Percentiles rank a stretch among this genome's conserved stretches.
Conservation (phyloP, 1,284 basidiomycete species). For the Papiliotrema flavescens region DNA sequence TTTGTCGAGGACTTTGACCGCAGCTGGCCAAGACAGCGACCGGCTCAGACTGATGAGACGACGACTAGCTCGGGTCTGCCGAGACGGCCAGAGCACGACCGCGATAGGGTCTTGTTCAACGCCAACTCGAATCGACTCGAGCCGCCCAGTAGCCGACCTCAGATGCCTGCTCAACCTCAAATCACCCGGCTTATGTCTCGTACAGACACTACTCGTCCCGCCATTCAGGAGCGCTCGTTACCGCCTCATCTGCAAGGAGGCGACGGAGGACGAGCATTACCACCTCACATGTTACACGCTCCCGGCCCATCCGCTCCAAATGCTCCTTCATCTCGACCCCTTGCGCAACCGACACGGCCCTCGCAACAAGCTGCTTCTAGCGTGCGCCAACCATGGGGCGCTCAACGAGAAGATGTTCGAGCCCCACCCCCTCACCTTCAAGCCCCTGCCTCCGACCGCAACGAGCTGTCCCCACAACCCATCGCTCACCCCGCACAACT, state of each 20-base stretch:
- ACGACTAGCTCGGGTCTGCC: background rate
- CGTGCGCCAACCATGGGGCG: constrained; percentile 13
- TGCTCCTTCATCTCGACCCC: background rate
- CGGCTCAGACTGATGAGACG: constrained; percentile 4
- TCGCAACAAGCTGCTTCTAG: background rate
- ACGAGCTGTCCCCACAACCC: no score
- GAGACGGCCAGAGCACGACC: constrained; percentile 2
- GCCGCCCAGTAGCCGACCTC: constrained; percentile 46
- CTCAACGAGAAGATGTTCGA: constrained; percentile 10
- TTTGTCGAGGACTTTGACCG: constrained; percentile 79
- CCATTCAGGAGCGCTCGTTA: constrained; percentile 14
- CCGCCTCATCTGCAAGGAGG: constrained; percentile 18
- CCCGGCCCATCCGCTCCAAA: background rate
- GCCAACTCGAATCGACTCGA: constrained; percentile 81
- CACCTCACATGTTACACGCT: constrained; percentile 14
- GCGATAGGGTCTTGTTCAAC: constrained; percentile 71
- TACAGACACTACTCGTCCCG: constrained; percentile 1
- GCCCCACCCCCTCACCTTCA: constrained; percentile 14
- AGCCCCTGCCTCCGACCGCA: no score
- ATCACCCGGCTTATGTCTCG: constrained; percentile 39
- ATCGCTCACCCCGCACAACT: no score
- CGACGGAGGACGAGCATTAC: constrained; percentile 6
- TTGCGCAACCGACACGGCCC: background rate
- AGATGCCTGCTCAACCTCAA: constrained; percentile 25
- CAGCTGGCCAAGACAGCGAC: constrained; percentile 68